phyloP scores from a whole-genome alignment of 352 stramenopile genomes.

The Lagenidium sp. region DNA sequence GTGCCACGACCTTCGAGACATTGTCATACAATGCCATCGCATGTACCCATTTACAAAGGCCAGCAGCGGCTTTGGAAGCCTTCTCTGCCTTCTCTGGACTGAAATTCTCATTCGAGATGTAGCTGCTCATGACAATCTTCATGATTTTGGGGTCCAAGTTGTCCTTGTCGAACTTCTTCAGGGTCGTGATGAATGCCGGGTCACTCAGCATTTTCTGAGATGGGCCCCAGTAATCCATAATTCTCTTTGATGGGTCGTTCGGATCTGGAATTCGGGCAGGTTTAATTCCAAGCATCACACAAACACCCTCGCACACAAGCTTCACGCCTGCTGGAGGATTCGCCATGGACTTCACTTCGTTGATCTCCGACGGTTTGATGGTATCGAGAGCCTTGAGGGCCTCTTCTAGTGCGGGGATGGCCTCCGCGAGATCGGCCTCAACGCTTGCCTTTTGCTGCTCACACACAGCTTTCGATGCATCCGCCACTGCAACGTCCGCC shows the following conservation, averaged over 20 bases:
- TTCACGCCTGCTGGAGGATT: conserved; percentile 91
- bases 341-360: conserved; percentile 90
- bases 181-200: conserved; percentile 84
- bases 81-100: conserved; percentile 89
- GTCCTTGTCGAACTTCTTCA: conserved; percentile 90
- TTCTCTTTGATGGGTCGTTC: conserved; percentile 86
- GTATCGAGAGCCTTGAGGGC: conserved; percentile 90
- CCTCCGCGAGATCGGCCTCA: conserved; percentile 88
- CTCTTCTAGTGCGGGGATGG: conserved; percentile 89
- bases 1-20: conserved; percentile 89
- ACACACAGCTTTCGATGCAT: conserved; percentile 84
- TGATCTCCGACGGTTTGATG: conserved; percentile 90
- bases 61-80: conserved; percentile 88
- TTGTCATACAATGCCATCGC: conserved; percentile 92
- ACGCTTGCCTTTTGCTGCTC: conserved; percentile 85
- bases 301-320: conserved; percentile 91
- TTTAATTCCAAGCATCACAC: conserved; percentile 93
- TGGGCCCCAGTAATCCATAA: conserved; percentile 94
- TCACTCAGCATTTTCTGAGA: conserved; percentile 92
- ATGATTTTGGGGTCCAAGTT: conserved; percentile 85
- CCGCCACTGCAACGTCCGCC: conserved; percentile 63
- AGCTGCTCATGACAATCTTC: conserved; percentile 84
- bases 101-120: conserved; percentile 90
- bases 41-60: conserved; percentile 91
- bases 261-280: conserved; percentile 88